Evolutionary conservation across 116 monocot genomes (phyloP).

Genomic region (Trichopus zeylanicus): DNA sequence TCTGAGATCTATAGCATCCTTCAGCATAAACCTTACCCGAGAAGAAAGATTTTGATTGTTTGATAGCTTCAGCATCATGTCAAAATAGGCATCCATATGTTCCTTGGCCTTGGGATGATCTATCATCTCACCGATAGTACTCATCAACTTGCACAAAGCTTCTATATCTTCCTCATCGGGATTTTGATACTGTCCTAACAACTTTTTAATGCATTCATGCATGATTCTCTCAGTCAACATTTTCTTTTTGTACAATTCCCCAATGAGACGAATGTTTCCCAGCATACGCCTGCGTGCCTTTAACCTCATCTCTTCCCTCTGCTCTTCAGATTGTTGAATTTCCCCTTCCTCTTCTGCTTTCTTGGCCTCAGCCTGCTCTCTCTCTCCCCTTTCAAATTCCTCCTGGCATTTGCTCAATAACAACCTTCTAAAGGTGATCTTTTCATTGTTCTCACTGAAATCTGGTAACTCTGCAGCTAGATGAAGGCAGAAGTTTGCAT

Average conservation of each 20-base stretch:
- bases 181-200: constrained; percentile 50
- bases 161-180: constrained; percentile 89
- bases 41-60: constrained; percentile 62
- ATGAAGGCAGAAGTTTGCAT: constrained; percentile 75
- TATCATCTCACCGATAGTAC: constrained; percentile 82
- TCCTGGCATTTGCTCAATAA: constrained; percentile 93
- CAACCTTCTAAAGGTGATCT: constrained; percentile 77
- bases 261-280: constrained; percentile 91
- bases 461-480: constrained; percentile 69
- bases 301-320: constrained; percentile 63
- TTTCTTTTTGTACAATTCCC: constrained; percentile 86
- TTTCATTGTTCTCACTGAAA: constrained; percentile 66
- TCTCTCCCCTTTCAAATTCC: constrained; percentile 91
- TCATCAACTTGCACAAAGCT: constrained; percentile 89
- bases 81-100: constrained; percentile 87
- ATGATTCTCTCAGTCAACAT: constrained; percentile 94
- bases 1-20: constrained; percentile 83
- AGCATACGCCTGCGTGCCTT: constrained; percentile 72
- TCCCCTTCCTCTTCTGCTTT: constrained; percentile 67
- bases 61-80: constrained; percentile 49
- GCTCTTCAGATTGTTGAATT: constrained; percentile 33
- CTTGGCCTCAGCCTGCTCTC: constrained; percentile 72
- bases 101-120: constrained; percentile 71
- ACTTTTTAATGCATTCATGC: constrained; percentile 90
- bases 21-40: constrained; percentile 79